Evolutionary conservation across 192 early-diverging fungal genomes (phyloP).

Genomic region (Haplosporangium gracile): DNA sequence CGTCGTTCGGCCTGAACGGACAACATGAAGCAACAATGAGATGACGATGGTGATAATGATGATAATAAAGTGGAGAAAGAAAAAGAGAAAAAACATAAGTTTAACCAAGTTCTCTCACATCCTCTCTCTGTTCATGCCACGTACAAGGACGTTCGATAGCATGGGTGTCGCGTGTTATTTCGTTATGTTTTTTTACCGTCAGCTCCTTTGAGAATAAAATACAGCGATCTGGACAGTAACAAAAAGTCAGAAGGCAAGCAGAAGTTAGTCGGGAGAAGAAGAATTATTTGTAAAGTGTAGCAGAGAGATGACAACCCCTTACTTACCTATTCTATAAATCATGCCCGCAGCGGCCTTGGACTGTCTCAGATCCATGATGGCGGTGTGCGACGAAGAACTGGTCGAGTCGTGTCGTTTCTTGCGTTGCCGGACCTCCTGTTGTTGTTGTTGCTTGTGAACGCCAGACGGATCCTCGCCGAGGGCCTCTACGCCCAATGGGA

Average conservation of each 20-base stretch:
- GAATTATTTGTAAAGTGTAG: background rate
- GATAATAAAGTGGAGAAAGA: too few species aligned
- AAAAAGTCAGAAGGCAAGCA: background rate
- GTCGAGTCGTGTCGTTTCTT: slow-evolving; percentile 13
- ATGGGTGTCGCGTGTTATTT: background rate
- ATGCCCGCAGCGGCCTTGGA: slow-evolving; percentile 31
- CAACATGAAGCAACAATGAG: background rate
- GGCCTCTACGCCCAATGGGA: background rate
- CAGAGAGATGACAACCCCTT: background rate
- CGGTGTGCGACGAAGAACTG: background rate
- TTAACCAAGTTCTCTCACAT: too few species aligned
- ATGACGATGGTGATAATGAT: background rate
- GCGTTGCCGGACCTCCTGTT: slow-evolving; percentile 6
- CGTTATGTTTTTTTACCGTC: slow-evolving; percentile 35
- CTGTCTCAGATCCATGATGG: slow-evolving; percentile 47
- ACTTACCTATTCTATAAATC: slow-evolving; percentile 49
- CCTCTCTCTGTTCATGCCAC: background rate
- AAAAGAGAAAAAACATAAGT: too few species aligned
- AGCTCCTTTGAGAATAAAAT: slow-evolving; percentile 66
- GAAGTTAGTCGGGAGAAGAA: background rate
- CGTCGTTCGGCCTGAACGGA: slow-evolving; percentile 55
- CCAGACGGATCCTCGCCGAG: too few species aligned
- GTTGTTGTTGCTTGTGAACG: background rate
- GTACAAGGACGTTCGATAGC: background rate
- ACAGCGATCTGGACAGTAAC: slow-evolving; percentile 54